Conservation (phyloP, 164 flowering plant genomes). For the Liriodendron chinense region DNA sequence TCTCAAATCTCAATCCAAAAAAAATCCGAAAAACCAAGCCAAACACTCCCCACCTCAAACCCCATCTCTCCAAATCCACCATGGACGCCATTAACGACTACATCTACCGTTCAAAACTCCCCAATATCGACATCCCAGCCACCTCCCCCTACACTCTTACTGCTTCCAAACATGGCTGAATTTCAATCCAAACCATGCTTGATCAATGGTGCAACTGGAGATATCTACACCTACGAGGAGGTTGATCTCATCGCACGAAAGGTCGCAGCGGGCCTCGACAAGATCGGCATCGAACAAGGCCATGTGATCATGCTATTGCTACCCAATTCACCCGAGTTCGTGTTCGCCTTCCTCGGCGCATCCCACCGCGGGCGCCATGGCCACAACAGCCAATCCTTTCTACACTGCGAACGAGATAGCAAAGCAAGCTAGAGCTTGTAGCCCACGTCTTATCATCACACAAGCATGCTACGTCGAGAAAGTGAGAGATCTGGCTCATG, state of each 20-base stretch:
- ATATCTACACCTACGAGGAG: slow-evolving; percentile 46
- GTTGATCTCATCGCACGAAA: slow-evolving; percentile 57
- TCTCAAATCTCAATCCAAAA: no score
- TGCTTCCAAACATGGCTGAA: slow-evolving; percentile 64
- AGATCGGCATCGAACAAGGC: slow-evolving; percentile 55
- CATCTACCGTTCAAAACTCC: slow-evolving; percentile 82
- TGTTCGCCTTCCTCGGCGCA: slow-evolving; percentile 78
- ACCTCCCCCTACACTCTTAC: slow-evolving; percentile 73
- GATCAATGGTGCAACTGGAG: slow-evolving; percentile 64
- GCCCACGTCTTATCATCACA: slow-evolving; percentile 52
- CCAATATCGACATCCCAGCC: slow-evolving; percentile 76
- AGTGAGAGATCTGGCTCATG: slow-evolving; percentile 32
- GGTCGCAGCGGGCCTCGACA: slow-evolving; percentile 64
- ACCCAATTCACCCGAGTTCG: slow-evolving; percentile 78
- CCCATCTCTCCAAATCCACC: neutral
- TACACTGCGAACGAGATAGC: slow-evolving; percentile 65
- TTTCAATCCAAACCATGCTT: slow-evolving; percentile 55
- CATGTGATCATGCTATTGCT: slow-evolving; percentile 78
- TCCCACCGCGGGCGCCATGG: slow-evolving; percentile 59
- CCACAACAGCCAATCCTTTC: slow-evolving; percentile 84
- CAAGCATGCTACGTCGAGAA: slow-evolving; percentile 50
- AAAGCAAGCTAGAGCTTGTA: slow-evolving; percentile 63
- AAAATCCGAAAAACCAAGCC: no score
- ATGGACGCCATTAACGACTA: slow-evolving; percentile 27
- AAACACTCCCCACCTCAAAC: no score